phyloP scores from a whole-genome alignment of 2,329 filamentous ascomycete genomes.

The Fusarium nygamai region DNA sequence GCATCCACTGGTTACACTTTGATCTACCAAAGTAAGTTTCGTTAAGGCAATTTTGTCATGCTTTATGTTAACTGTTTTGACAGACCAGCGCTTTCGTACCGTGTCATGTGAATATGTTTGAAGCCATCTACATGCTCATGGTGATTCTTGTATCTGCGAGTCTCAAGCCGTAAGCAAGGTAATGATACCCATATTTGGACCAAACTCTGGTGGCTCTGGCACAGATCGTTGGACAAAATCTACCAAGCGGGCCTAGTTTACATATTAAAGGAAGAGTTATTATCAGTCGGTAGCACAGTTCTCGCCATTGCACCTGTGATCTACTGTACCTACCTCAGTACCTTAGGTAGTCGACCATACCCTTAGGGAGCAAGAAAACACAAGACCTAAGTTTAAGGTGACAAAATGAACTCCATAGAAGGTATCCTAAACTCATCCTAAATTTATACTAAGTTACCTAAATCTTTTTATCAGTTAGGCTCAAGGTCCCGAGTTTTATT shows the following conservation, averaged over 20 bases:
- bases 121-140: neutral
- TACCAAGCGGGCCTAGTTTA: neutral
- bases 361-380: no score
- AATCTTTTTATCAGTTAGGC: no score
- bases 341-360: neutral
- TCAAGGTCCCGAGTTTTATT: no score
- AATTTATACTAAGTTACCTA: no score
- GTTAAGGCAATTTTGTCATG: neutral
- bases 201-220: neutral
- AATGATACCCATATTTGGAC: neutral
- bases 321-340: neutral
- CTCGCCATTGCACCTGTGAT: neutral
- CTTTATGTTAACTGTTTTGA: constrained; percentile 24
- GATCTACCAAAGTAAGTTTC: constrained; percentile 52
- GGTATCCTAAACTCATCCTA: no score
- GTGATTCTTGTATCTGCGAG: neutral
- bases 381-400: no score
- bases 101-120: constrained; percentile 57
- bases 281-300: neutral
- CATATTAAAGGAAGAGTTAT: neutral
- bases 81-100: constrained; percentile 53
- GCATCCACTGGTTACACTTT: constrained; percentile 56
- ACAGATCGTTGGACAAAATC: neutral
- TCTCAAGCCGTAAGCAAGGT: neutral
- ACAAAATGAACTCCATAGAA: no score